Evolutionary conservation across 257 asterid genomes (phyloP).

Genomic region (Hygrophila difformis): DNA sequence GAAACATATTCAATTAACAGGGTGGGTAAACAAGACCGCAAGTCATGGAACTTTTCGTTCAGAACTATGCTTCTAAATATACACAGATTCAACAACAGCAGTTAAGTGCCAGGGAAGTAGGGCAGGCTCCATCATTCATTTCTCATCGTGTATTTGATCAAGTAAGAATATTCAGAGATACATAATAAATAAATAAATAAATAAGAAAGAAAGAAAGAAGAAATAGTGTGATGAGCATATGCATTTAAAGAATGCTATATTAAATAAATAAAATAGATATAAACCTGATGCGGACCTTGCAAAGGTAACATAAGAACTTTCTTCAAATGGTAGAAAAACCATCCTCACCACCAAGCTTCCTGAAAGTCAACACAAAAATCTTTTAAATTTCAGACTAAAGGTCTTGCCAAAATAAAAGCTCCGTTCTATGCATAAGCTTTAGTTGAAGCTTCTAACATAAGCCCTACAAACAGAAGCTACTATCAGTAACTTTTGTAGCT

Average conservation of each 20-base stretch:
- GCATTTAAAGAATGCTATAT: constrained; percentile 7
- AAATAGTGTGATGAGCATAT: not conserved
- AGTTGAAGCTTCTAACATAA: too few relatives aligned
- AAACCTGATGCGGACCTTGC: constrained; percentile 99
- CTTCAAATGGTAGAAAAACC: constrained; percentile 95
- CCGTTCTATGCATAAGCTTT: too few relatives aligned
- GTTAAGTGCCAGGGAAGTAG: constrained; percentile 1
- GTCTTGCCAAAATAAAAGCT: too few relatives aligned
- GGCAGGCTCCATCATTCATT: not conserved
- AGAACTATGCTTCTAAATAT: constrained; percentile 4
- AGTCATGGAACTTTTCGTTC: not conserved
- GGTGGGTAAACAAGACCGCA: not conserved
- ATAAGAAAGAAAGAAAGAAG: too few relatives aligned
- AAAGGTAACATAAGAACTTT: constrained; percentile 84
- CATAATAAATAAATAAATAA: too few relatives aligned
- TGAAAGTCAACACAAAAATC: constrained; percentile 23
- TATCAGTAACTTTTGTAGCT: too few relatives aligned
- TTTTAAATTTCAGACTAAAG: constrained; percentile 1
- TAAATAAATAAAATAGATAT: constrained; percentile 28
- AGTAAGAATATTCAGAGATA: not conserved
- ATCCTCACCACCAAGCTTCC: constrained; percentile 98
- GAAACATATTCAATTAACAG: not conserved
- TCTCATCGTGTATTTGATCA: constrained; percentile 11
- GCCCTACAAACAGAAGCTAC: too few relatives aligned
- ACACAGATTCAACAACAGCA: not conserved